phyloP scores from a whole-genome alignment of 108 stramenopile genomes.

The Cylindrotheca fusiformis region DNA sequence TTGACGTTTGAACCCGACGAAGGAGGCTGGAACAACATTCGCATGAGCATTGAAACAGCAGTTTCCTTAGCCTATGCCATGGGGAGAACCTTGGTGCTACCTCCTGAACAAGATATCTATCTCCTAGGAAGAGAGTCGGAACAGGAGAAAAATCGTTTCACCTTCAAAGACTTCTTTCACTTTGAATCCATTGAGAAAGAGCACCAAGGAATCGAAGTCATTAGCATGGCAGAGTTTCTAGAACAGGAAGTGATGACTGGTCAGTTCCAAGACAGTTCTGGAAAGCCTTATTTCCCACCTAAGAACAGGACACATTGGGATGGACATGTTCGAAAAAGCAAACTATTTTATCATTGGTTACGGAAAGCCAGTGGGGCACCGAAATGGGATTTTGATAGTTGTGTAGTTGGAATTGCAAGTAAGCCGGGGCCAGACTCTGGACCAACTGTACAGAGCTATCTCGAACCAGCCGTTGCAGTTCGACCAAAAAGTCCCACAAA shows the following conservation, averaged over 20 bases:
- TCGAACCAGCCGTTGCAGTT: slow-evolving; percentile 9
- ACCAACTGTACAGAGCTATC: slow-evolving; percentile 40
- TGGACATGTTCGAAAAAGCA: slow-evolving; percentile 42
- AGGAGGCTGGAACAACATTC: slow-evolving; percentile 96
- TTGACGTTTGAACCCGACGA: slow-evolving; percentile 89
- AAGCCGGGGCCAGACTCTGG: slow-evolving; percentile 33
- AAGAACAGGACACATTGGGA: slow-evolving; percentile 34
- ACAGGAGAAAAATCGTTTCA: slow-evolving; percentile 57
- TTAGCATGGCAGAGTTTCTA: slow-evolving; percentile 86
- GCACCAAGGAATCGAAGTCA: slow-evolving; percentile 73
- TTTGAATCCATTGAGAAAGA: slow-evolving; percentile 64
- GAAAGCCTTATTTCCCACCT: slow-evolving; percentile 64
- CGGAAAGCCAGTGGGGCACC: slow-evolving; percentile 9
- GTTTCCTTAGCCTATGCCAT: slow-evolving; percentile 82
- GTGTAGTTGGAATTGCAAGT: slow-evolving; percentile 64
- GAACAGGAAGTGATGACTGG: slow-evolving; percentile 54
- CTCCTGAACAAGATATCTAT: slow-evolving; percentile 74
- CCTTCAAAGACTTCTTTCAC: slow-evolving; percentile 78
- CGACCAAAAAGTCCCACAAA: not conserved
- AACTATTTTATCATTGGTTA: slow-evolving; percentile 18
- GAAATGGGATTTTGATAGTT: slow-evolving; percentile 63
- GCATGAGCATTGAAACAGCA: slow-evolving; percentile 92
- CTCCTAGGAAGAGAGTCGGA: slow-evolving; percentile 22
- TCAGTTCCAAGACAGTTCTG: slow-evolving; percentile 36
- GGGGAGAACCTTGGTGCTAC: slow-evolving; percentile 88